These are phyloP conservation scores for Syzygium grande DNA, from an alignment of 345 rosid genomes.

Conservation along the genomic window DNA sequence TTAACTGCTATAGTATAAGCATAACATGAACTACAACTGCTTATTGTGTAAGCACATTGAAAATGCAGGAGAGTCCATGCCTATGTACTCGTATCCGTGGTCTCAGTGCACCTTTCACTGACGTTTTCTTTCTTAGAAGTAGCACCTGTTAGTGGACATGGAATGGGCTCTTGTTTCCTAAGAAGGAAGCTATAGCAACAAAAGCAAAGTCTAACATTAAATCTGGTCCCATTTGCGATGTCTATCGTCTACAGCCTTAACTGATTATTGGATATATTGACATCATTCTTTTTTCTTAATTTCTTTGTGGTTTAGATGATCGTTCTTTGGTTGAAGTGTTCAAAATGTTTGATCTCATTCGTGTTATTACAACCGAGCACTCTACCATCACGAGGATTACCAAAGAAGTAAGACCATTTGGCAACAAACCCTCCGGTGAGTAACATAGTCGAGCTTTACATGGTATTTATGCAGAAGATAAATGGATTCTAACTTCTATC, in stretches of 20 bases:
- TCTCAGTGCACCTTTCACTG: neutral
- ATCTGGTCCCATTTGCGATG: neutral
- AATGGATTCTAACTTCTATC: too few relatives aligned
- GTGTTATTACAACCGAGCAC: slow-evolving; percentile 77
- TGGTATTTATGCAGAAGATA: too few relatives aligned
- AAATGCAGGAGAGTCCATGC: neutral
- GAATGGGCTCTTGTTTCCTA: neutral
- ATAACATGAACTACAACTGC: neutral
- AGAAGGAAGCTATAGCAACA: neutral
- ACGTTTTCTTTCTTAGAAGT: neutral
- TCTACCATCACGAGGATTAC: slow-evolving; percentile 74
- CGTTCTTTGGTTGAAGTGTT: slow-evolving; percentile 74
- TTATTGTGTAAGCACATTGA: neutral
- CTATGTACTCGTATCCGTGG: neutral
- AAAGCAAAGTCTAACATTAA: neutral
- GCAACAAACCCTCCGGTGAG: neutral
- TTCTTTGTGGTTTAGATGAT: slow-evolving; percentile 31
- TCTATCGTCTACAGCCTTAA: neutral
- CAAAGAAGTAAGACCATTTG: slow-evolving; percentile 44
- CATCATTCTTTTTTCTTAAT: neutral
- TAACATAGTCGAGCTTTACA: neutral
- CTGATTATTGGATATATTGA: neutral
- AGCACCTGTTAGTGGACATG: neutral
- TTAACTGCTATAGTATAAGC: neutral
- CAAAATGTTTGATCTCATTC: slow-evolving; percentile 86